Evolutionary conservation across 768 basidiomycete species (phyloP), one percentile per base, ranked within the genome.

Genomic region (Strobilomyces dryophilus): DNA sequence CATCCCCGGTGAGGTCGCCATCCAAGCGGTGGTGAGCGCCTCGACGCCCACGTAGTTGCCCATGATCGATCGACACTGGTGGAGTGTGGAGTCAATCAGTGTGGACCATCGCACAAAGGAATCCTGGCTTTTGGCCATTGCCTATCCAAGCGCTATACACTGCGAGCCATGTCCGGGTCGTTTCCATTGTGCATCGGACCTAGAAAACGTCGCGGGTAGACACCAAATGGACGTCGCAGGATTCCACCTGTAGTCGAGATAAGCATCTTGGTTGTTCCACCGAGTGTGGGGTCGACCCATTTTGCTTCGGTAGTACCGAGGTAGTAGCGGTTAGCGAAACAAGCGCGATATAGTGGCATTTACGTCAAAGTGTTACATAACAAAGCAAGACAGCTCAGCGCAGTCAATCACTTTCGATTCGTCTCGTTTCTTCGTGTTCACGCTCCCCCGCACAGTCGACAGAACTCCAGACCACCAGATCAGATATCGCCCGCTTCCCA

Each of bases 401-500:
- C 34, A 11, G 11, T 14, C 32, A 32, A 32, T 32, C 32, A 12
- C 32, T 32, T 32, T 32, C 32, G 32, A 32, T 32, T 32, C 8
- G 2, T 9, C 12, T 6, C 12, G 7, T 32, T 32, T 32, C 11
- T 26, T 24, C 41, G 26, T 24, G 24, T 24, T 21, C 24, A 31
- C 11, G 14, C n/a, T 17, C 15, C 14, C 35, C 17, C 35, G 2
- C 15, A 17, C 17, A 10, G 14, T 21, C 11, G 7, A 21, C 40
- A 12, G 12, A 2, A 41, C 24, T 14, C 41, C 20, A 2, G 20
- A 41, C n/a, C 21, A 14, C 21, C 29, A 12, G 1, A 11, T 32
- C 39, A 65, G 24, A 67, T 64, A 21, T 69, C 63, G 0, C 58
- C 61, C 36, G 45, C 20, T n/a, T 69, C 68, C 67, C 64, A 68